phyloP scores from a whole-genome alignment of 2,329 filamentous ascomycete species.

The Nannizziopsis barbatae region DNA sequence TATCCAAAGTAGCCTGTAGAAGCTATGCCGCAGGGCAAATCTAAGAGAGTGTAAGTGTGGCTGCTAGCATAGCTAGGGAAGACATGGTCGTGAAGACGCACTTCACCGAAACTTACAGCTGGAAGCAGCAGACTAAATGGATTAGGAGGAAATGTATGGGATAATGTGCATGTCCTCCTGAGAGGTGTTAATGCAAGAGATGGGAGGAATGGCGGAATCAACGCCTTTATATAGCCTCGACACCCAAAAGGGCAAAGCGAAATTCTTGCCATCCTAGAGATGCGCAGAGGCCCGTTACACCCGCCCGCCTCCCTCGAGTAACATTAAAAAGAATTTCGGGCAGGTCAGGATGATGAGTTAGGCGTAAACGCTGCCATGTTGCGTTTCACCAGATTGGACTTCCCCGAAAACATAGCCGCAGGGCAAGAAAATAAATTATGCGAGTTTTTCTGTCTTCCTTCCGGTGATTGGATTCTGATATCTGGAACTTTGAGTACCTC shows the following conservation, averaged over 20 bases:
- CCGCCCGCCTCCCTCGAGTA: slow-evolving; percentile 8
- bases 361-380: neutral
- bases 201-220: too few relatives aligned
- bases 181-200: too few relatives aligned
- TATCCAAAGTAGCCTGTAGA: too few relatives aligned
- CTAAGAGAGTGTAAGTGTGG: too few relatives aligned
- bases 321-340: slow-evolving; percentile 1
- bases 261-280: neutral
- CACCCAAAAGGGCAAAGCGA: neutral
- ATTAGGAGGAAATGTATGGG: too few relatives aligned
- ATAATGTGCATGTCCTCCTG: too few relatives aligned
- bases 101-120: too few relatives aligned
- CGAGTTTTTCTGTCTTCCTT: neutral
- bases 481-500: neutral
- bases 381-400: slow-evolving; percentile 6
- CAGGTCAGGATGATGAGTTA: slow-evolving; percentile 2
- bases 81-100: too few relatives aligned
- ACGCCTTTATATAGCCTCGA: neutral
- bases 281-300: slow-evolving; percentile 1
- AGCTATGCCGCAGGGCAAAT: too few relatives aligned
- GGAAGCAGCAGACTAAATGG: too few relatives aligned
- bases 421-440: neutral
- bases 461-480: neutral
- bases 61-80: too few relatives aligned
- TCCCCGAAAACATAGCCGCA: neutral